Evolutionary conservation across 805 yeast species (phyloP), one percentile per base, ranked within the genome.

Genomic region (Barnettozyma sp.): DNA sequence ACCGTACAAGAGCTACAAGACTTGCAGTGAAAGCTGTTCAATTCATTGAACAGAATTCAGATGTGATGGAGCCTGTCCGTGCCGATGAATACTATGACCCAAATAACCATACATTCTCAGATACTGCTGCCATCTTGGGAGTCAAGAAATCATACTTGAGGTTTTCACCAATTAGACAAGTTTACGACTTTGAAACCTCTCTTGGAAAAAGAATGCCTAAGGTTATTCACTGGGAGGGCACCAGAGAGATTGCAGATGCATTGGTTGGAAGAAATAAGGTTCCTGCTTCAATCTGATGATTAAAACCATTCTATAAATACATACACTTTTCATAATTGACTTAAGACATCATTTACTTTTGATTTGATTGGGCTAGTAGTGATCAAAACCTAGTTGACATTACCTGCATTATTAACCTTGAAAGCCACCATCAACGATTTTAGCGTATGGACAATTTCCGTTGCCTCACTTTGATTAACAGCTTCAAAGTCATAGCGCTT

Each of bases 401-500:
- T 17, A 8, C 32, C 15, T 3, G 16, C 20, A 3, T 56, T 60
- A 39, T 65, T 63, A 53, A 68, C 63, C 33, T 59, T 68, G 46
- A 78, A 78, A 1, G 78, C 74, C 34, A 66, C 68, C 24, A 73
- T 60, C 22, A 83, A 66, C 50, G 71, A 68, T 33, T 70, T 68
- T 31, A 90, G 66, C 47, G 80, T 79, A n/a, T 70, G 63, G 7
- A 90, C 81, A 36, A 90, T 88, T 43, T 83, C 94, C 24, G 66
- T 68, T 30, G 92, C 75, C 39, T 82, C 82, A 3, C 55, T 54
- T 0, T 68, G 63, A 30, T 68, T 71, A 6, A 66, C 65, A 0
- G 95, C 92, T 49, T 88, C 97, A 39, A 90, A 69, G 49, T 86
- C 94, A 55, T 90, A 88, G 48, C 92, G 74, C 56, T 88, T 87